Conservation (phyloP, 306 rosid species). For the Ceratonia siliqua region DNA sequence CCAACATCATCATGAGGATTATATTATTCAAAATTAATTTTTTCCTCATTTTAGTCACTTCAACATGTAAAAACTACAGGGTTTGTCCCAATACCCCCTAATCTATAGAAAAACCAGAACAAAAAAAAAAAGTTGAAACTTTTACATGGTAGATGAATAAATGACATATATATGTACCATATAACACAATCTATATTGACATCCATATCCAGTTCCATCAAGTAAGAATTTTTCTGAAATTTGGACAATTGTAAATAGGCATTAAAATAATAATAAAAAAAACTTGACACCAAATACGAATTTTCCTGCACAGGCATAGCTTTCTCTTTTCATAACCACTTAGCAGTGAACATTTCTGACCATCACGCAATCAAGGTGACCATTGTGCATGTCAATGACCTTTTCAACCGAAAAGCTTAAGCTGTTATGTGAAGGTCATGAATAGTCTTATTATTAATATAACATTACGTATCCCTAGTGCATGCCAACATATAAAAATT, state of each 20-base stretch:
- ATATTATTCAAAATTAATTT: too few relatives aligned
- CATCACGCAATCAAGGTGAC: constrained; percentile 24
- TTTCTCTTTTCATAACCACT: constrained; percentile 11
- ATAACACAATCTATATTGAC: constrained; percentile 10
- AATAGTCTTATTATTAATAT: too few relatives aligned
- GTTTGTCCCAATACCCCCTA: not conserved
- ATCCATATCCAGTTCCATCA: not conserved
- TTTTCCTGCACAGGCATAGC: constrained; percentile 2
- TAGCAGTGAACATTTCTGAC: constrained; percentile 1
- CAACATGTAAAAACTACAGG: not conserved
- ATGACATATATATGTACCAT: constrained; percentile 3
- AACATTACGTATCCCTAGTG: not conserved
- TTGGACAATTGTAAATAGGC: not conserved
- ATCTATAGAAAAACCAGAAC: not conserved
- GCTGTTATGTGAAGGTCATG: too few relatives aligned
- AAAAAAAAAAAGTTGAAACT: not conserved
- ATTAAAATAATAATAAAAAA: not conserved
- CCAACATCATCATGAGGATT: too few relatives aligned
- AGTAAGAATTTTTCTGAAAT: not conserved
- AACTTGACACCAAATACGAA: constrained; percentile 11
- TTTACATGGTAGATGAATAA: constrained; percentile 2
- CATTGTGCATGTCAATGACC: too few relatives aligned
- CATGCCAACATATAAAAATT: not conserved
- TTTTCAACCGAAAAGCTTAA: too few relatives aligned
- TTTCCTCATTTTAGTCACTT: not conserved